Base-by-base conservation (phyloP, 441 rosid species). In the Dalechampia spathulata region DNA sequence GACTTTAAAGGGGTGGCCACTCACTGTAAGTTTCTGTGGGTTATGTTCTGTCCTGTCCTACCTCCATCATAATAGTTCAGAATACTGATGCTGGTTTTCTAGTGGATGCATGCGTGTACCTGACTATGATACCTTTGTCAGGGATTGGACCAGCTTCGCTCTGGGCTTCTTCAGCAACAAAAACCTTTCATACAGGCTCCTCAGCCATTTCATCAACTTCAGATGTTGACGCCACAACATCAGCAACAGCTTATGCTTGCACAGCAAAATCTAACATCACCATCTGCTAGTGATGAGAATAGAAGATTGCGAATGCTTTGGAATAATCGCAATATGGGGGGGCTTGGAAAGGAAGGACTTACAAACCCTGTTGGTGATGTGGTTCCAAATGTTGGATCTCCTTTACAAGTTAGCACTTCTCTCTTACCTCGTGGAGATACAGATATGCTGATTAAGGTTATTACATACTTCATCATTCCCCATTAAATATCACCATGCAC, bases 1-100 rank as follows among this genome's bases (percentile, higher is more conserved):
- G 65, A 81, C 99, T 50, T 69, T 90, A 62, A 90, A 87, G 78
- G 97, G 99, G 52, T 93, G 97, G 97, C 99, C 97, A 1, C 84
- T 90, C 49, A 78, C 94, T 0, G 97, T 93, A 70, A 85, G 87
- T 72, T 66, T 63, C 7, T 50, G 10, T 43, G 20, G 15, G 36
- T 23, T 37, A 64, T 25, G 42, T 14, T 11, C 57, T 57, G 37
- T 20, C 25, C 12, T 58, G 15, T 41, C 9, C 10, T 17, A 44
- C 13, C 21, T 52, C 11, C 44, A 26, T 32, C 3, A 42, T n/a
- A n/a, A n/a, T n/a, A n/a, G n/a, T n/a, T n/a, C n/a, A n/a, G n/a
- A n/a, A n/a, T n/a, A n/a, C n/a, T n/a, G n/a, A n/a, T n/a, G n/a
- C n/a, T 36, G 21, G 14, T 30, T 47, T 28, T 25, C 40, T 13